Conservation (phyloP, 805 yeast species). For the Maudiozyma serrabonitensis region DNA sequence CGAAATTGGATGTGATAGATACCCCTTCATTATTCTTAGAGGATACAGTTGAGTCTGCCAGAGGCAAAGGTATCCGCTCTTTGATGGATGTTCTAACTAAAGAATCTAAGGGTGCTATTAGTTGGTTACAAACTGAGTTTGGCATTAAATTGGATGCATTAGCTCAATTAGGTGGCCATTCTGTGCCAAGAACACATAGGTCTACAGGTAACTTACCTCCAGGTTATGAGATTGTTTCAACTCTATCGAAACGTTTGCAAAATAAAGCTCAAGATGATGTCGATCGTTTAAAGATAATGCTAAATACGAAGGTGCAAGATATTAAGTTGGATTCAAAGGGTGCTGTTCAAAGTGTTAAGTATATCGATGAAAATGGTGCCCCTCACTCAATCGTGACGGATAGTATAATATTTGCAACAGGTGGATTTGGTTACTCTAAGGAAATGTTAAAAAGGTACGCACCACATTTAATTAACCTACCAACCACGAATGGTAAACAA, state of each 20-base stretch:
- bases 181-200: slow-evolving; percentile 71
- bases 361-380: slow-evolving; percentile 26
- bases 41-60: slow-evolving; percentile 64
- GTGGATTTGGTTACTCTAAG: slow-evolving; percentile 42
- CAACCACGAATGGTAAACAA: slow-evolving; percentile 48
- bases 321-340: slow-evolving; percentile 22
- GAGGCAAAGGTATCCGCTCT: slow-evolving; percentile 46
- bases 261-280: slow-evolving; percentile 20
- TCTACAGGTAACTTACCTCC: slow-evolving; percentile 53
- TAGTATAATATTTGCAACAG: slow-evolving; percentile 46
- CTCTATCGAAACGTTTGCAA: slow-evolving; percentile 33
- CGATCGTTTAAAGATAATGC: slow-evolving; percentile 28
- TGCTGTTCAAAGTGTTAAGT: slow-evolving; percentile 36
- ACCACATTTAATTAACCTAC: slow-evolving; percentile 37
- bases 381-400: slow-evolving; percentile 21
- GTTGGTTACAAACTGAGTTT: slow-evolving; percentile 62
- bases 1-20: slow-evolving; percentile 40
- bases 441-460: slow-evolving; percentile 34
- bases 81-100: slow-evolving; percentile 51
- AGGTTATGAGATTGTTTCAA: slow-evolving; percentile 47
- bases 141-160: slow-evolving; percentile 57
- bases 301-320: slow-evolving; percentile 33
- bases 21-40: slow-evolving; percentile 47
- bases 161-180: slow-evolving; percentile 73
- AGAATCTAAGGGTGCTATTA: slow-evolving; percentile 57